Conservation (phyloP, 805 yeast genomes). For the Pichia kluyveri region DNA sequence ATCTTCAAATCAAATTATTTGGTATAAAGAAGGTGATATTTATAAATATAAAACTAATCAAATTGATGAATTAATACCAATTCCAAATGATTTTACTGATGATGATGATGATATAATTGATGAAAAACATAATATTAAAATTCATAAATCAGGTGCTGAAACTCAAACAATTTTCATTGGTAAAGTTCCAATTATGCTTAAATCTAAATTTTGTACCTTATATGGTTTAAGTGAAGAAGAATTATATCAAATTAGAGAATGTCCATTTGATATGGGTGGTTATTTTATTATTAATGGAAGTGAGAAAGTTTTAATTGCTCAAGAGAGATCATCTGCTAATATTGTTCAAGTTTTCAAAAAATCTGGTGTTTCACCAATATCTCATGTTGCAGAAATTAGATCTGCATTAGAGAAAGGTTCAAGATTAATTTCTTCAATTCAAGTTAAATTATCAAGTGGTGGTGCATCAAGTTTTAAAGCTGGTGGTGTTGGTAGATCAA, state of each 20-base stretch:
- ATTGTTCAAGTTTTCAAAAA: constrained; percentile 97
- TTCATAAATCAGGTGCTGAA: constrained; percentile 27
- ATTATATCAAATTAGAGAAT: constrained; percentile 90
- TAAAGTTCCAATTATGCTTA: constrained; percentile 94
- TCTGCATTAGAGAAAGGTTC: constrained; percentile 97
- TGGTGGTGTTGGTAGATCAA: constrained; percentile 65
- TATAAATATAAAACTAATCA: constrained; percentile 29
- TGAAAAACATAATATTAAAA: constrained; percentile 25
- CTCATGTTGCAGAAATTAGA: constrained; percentile 94
- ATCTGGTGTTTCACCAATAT: constrained; percentile 93
- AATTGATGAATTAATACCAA: constrained; percentile 20
- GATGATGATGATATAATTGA: constrained; percentile 59
- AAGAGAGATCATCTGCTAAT: constrained; percentile 97
- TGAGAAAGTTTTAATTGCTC: constrained; percentile 96
- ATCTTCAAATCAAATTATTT: constrained; percentile 41
- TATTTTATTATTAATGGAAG: constrained; percentile 97
- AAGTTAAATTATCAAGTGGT: constrained; percentile 65
- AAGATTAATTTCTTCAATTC: constrained; percentile 86
- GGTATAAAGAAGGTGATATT: constrained; percentile 46
- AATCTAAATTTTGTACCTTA: constrained; percentile 92
- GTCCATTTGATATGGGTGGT: constrained; percentile 99
- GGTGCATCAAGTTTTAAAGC: constrained; percentile 38
- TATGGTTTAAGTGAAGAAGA: constrained; percentile 87
- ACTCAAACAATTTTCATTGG: constrained; percentile 64
- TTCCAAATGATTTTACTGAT: constrained; percentile 37